Evolutionary conservation across 2,329 filamentous ascomycete species (phyloP), one percentile per base, ranked within the genome.

Genomic region (Trichoderma oligosporum): DNA sequence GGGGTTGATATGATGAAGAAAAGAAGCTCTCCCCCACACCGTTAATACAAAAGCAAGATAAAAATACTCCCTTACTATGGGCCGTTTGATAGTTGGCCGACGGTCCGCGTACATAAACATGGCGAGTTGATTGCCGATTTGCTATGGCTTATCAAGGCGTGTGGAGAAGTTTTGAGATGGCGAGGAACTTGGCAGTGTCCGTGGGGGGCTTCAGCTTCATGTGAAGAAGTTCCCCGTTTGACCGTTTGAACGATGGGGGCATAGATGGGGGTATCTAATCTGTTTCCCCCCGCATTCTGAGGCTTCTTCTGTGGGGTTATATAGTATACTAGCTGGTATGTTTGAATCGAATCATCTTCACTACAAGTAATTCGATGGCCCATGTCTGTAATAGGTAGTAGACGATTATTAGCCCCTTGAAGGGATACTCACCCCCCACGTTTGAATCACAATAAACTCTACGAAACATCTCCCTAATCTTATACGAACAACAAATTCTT

Each of bases 301-400:
- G 36, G 22, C 52, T 46, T 38, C 31, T 38, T 55, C 22, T 36
- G 41, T 55, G 52, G 52, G 41, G 52, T 55, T n/a, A 18, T 36
- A 9, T 7, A 45, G 24, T 11, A 6, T 24, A 41, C 12, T 12
- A 11, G 52, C 16, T 27, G 24, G 36, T 36, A 27, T 31, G 27
- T 6, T 6, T 31, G 11, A 11, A 31, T 31, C 27, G 27, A 31
- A 6, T 11, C n/a, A n/a, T n/a, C n/a, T n/a, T n/a, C n/a, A n/a
- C n/a, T n/a, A n/a, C n/a, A n/a, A n/a, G n/a, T n/a, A n/a, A n/a
- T n/a, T n/a, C n/a, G n/a, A n/a, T n/a, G n/a, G n/a, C n/a, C n/a
- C n/a, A n/a, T n/a, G n/a, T n/a, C n/a, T n/a, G n/a, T n/a, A n/a
- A n/a, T n/a, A n/a, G n/a, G n/a, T n/a, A n/a, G n/a, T n/a, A n/a